phyloP scores from a whole-genome alignment of 495 filamentous ascomycete genomes.

The Talaromyces wortmannii region DNA sequence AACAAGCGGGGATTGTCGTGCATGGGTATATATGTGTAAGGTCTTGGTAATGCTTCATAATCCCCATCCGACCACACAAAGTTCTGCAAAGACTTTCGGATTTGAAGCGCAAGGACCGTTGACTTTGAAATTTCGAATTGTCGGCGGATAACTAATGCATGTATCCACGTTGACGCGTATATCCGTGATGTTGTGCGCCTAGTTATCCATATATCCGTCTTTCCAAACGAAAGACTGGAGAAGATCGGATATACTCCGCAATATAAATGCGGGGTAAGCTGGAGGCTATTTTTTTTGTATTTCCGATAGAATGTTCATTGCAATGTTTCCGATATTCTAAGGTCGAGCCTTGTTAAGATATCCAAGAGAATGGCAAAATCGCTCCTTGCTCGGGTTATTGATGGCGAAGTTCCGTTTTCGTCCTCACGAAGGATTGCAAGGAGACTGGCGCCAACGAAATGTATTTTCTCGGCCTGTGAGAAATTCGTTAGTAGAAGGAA shows the following conservation, averaged over 20 bases:
- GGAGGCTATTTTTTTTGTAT: neutral
- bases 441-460: neutral
- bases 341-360: neutral
- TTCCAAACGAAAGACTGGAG: neutral
- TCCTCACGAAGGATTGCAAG: neutral
- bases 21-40: too few relatives aligned
- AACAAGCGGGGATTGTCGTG: too few relatives aligned
- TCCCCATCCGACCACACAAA: too few relatives aligned
- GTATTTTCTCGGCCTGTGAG: neutral
- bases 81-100: too few relatives aligned
- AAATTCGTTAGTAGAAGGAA: neutral
- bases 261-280: neutral
- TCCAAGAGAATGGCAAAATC: neutral
- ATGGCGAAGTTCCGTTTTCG: neutral
- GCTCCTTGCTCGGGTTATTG: neutral
- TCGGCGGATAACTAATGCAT: too few relatives aligned
- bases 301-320: neutral
- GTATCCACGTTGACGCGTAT: too few relatives aligned
- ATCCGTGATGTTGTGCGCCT: too few relatives aligned
- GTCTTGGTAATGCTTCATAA: neutral
- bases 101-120: too few relatives aligned
- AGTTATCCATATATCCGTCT: neutral
- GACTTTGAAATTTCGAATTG: too few relatives aligned
- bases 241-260: neutral
- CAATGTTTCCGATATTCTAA: neutral